Base-by-base conservation (phyloP, 306 rosid species). In the Sindora glabra region DNA sequence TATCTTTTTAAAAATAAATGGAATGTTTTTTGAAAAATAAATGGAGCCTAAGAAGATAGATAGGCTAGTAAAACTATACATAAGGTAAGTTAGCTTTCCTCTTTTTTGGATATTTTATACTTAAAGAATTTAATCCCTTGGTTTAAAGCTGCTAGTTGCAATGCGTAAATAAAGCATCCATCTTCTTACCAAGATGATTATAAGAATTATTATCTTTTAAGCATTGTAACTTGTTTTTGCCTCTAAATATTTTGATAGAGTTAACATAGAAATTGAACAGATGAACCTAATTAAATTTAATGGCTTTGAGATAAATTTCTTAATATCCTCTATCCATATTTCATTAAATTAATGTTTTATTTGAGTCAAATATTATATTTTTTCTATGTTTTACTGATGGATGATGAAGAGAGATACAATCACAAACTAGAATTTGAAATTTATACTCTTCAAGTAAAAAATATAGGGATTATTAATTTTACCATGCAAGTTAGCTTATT, bases 41-140 rank as follows among this genome's bases (percentile, higher is more conserved):
- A 85, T 77, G 38, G 98, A 91, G 56, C 88, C 92, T 52, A 96
- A 91, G 73, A 91, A 91, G 81, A 88, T 88, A 71, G 98, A 91
- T 65, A 81, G 98, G 54, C 83, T 91, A 65, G 85, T 91, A 96
- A 96, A 91, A 76, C 88, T 91, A 38, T 85, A 83, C 75, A 69
- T 79, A 71, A 91, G 98, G 98, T 91, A 44, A 69, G 66, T 39
- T 55, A 64, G 48, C 66, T 62, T 48, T 29, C 66, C 47, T 34
- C 56, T 62, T 47, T n/a, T 15, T 45, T 50, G 44, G 37, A 39
- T 21, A 39, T 33, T 63, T 59, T 38, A n/a, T 29, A 19, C 56
- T 58, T 61, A 15, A 48, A 44, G 18, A 54, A 50, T 42, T 59
- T n/a, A n/a, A 51, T 47, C 17, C 22, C 16, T 41, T 69, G n/a